Evolutionary conservation across 2,329 filamentous ascomycete genomes (phyloP), one percentile per base, ranked within the genome.

Genomic region (Daldinia eschscholtzii): DNA sequence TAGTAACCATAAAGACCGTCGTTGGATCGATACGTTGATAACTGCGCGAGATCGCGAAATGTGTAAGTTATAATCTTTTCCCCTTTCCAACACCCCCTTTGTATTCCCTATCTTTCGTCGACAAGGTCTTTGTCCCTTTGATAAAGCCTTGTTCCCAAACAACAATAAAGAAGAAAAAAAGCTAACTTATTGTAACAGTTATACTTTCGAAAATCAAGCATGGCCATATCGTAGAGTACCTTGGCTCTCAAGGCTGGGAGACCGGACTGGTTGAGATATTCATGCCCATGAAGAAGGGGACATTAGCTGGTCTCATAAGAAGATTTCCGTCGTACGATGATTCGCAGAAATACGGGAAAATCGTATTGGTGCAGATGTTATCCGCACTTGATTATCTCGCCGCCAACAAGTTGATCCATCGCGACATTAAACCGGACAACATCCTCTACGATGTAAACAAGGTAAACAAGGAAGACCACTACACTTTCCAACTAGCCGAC

Each of bases 371-470:
- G 6, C 64, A 72, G 20, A 65, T 61, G 30, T 53, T 72, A 15
- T 50, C 56, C 1, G 67, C 62, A 7, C 61, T 72, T 26, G 67
- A 72, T 26, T 70, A 64, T 35, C 58, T 72, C 4, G 59, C 35
- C 1, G 9, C 2, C 9, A 0, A 42, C 1, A 48, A 42, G 12
- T 1, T 72, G 12, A 57, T 70, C 52, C 70, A 72, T 55, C 70
- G 70, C 1, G 70, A 72, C 6, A 10, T 72, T 7, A 72, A 72
- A 33, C 67, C 67, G 26, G 67, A 66, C 6, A 72, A 72, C n/a
- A 68, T 72, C 20, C 65, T 72, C 0, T 70, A 60, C 57, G 42
- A 67, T 1, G 18, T 37, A 5, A 37, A 55, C 12, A 2, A 33
- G 2, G 46, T 33, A 7, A n/a, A 50, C 2, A 23, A 23, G 13